Conservation (phyloP, 805 yeast genomes). For the Cyberlindnera euphorbiae region DNA sequence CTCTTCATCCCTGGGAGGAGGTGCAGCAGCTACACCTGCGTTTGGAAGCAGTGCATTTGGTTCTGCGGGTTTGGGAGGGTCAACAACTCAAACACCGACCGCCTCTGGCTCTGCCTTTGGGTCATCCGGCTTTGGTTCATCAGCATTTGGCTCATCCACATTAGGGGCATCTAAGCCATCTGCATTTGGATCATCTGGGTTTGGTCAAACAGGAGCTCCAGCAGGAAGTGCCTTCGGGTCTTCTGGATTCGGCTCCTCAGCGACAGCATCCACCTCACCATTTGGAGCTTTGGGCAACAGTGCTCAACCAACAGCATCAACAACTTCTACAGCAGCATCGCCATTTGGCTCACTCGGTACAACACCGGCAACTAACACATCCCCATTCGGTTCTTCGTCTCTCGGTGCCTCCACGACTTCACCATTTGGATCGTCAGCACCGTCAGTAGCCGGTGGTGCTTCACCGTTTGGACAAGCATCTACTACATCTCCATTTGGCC, state of each 20-base stretch:
- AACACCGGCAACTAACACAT: neutral
- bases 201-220: neutral
- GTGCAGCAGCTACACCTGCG: conserved; percentile 3
- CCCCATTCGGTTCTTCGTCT: neutral
- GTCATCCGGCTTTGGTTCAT: conserved; percentile 8
- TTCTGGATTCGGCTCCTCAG: conserved; percentile 14
- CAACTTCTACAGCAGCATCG: neutral
- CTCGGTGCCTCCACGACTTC: neutral
- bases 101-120: conserved; percentile 5
- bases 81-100: neutral
- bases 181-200: conserved; percentile 17
- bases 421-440: conserved; percentile 1
- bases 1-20: neutral
- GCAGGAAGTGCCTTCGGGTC: conserved; percentile 10
- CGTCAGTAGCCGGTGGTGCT: conserved; percentile 2
- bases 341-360: conserved; percentile 4
- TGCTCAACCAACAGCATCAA: neutral
- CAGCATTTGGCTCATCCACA: conserved; percentile 11
- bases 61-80: conserved; percentile 1
- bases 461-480: conserved; percentile 7
- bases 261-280: conserved; percentile 3
- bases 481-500: conserved; percentile 6
- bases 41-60: conserved; percentile 12
- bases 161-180: conserved; percentile 10
- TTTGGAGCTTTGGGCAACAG: conserved; percentile 4